These are phyloP conservation scores for Agastache rugosa DNA, from an alignment of 257 asterid species.

Conservation along the genomic window DNA sequence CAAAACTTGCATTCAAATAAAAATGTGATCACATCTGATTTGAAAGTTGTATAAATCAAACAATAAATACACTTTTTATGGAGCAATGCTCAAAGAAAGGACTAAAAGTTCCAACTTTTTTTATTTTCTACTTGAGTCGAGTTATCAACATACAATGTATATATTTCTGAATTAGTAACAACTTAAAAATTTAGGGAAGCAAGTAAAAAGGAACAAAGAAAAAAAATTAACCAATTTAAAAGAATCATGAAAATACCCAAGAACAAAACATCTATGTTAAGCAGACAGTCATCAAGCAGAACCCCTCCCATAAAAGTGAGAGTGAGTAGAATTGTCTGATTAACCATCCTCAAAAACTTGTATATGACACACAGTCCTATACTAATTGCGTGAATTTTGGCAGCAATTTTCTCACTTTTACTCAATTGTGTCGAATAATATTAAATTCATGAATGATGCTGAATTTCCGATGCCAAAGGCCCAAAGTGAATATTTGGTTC, in stretches of 20 bases:
- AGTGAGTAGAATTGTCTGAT: constrained; percentile 16
- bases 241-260: background rate
- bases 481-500: background rate
- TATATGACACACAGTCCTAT: background rate
- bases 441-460: background rate
- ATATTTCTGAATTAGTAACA: background rate
- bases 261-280: background rate
- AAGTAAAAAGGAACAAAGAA: background rate
- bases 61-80: background rate
- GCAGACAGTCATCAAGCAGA: background rate
- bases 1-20: background rate
- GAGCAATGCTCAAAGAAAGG: background rate
- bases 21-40: background rate
- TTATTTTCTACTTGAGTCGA: background rate
- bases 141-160: background rate
- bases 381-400: background rate
- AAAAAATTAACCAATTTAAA: background rate
- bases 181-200: background rate
- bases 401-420: background rate
- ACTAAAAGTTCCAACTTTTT: background rate
- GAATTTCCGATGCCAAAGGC: too few relatives aligned
- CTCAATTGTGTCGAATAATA: background rate
- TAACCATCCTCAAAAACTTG: constrained; percentile 1
- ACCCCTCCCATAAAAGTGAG: background rate
- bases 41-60: background rate